A percentile compares a stretch with the other conserved stretches of the same genome.
Evolutionary conservation across 768 basidiomycete species (phyloP).

Genomic region (Pseudohyphozyma bogoriensis): DNA sequence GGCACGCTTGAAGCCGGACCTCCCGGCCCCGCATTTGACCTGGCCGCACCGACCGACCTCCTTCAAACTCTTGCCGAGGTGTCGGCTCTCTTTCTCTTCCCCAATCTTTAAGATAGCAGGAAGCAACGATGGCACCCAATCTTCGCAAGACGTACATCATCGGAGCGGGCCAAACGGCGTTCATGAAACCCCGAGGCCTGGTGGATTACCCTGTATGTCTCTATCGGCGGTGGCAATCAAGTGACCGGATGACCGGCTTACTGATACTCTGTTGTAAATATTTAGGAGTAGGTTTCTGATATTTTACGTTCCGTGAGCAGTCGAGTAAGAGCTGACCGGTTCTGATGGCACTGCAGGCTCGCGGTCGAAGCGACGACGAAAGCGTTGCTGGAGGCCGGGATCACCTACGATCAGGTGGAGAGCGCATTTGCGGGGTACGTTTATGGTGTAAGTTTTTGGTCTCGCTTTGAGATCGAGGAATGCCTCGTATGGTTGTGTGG

Average conservation of each 20-base stretch:
- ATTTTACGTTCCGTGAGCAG: no score
- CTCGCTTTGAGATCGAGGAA: no score
- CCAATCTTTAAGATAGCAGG: no score
- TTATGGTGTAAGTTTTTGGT: conserved; percentile 40
- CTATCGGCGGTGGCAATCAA: conserved; percentile 49
- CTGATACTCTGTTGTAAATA: no score
- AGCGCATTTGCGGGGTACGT: conserved; percentile 66
- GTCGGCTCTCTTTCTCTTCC: no score
- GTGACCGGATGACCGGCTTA: no score
- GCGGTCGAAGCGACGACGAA: conserved; percentile 79
- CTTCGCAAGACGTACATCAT: conserved; percentile 40
- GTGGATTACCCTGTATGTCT: conserved; percentile 47
- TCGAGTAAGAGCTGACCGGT: no score
- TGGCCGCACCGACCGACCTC: no score
- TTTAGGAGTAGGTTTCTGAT: no score
- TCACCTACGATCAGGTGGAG: conserved; percentile 67
- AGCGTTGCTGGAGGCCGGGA: conserved; percentile 76
- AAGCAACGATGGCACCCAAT: neutral
- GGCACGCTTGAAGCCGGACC: no score
- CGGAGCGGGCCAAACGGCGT: conserved; percentile 65
- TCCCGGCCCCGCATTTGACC: no score
- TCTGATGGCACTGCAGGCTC: conserved; percentile 51
- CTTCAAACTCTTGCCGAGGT: no score
- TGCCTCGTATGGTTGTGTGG: neutral
- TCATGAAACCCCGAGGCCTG: conserved; percentile 53